Base-by-base conservation (phyloP, 75 land plant species). In the Ceratopteris richardii region DNA sequence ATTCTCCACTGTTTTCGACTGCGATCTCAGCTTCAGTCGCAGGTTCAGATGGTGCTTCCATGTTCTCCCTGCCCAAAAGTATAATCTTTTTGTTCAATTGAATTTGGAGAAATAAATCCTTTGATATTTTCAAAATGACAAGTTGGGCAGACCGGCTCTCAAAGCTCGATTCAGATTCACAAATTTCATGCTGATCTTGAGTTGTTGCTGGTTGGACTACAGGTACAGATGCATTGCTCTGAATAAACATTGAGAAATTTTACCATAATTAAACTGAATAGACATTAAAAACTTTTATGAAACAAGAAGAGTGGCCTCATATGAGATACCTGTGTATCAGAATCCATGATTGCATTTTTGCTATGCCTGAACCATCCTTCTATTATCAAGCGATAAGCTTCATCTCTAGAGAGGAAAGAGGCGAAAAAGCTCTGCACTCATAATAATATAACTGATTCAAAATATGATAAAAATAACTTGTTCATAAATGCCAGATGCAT, bases 321-420 rank as follows among this genome's bases (percentile, higher is more conserved):
- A 13, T 0, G 50, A 46, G 56, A 30, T 16, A 82, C 96, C 84
- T 81, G 85, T 36, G 69, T 60, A 56, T 77, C 77, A 18, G 66
- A 54, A 27, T 63, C 58, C 37, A 26, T 50, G 46, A 62, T 72
- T 21, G 74, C 74, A 65, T 78, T 57, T 59, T 58, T 56, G 43
- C 71, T 61, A 62, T 86, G 85, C 29, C 75, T 82, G 31, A 66
- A 42, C 92, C 96, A 94, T 19, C 90, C 80, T 56, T 90, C 88
- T 22, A 66, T 58, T 57, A 94, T 86, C 27, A 90, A 78, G 50
- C 87, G 85, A 52, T 77, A 94, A 41, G 99, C 99, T 69, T 94
- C 99, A 81, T 94, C 99, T 26, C 99, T 82, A 28, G 88, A 94
- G 28, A 94, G 74, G 61, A 90, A 94, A 12, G 97, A 90, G 27